A percentile compares a stretch with the other conserved stretches of the same genome.
Conservation (phyloP, 805 yeast genomes). For the Ogataea pignaliae region DNA sequence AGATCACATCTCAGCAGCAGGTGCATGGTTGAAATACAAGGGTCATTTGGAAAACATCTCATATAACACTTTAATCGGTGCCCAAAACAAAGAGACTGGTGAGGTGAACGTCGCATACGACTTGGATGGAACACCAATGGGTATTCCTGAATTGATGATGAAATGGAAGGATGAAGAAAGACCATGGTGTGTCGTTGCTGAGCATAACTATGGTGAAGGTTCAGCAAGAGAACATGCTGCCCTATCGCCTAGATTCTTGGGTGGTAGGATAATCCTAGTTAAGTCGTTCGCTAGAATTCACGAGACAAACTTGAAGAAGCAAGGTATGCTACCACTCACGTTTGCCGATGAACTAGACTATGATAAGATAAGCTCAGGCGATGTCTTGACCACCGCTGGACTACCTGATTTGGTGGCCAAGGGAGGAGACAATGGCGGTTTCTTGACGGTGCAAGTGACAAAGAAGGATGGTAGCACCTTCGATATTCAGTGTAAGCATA, state of each 20-base stretch:
- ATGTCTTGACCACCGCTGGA: slow-evolving; percentile 69
- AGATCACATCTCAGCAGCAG: slow-evolving; percentile 98
- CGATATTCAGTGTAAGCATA: slow-evolving; percentile 77
- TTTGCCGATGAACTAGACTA: slow-evolving; percentile 89
- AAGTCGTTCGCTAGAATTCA: slow-evolving; percentile 98
- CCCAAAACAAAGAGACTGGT: slow-evolving; percentile 94
- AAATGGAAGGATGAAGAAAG: slow-evolving; percentile 83
- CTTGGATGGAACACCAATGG: slow-evolving; percentile 67
- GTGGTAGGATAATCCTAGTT: slow-evolving; percentile 83
- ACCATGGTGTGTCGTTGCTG: slow-evolving; percentile 96
- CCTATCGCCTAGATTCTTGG: slow-evolving; percentile 88
- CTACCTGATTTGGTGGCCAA: slow-evolving; percentile 72
- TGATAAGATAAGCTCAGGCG: slow-evolving; percentile 75
- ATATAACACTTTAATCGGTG: slow-evolving; percentile 93
- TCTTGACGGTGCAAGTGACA: slow-evolving; percentile 64
- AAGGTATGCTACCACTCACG: slow-evolving; percentile 93
- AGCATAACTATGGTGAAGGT: slow-evolving; percentile 98
- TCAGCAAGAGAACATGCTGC: slow-evolving; percentile 99
- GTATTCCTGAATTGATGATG: slow-evolving; percentile 95
- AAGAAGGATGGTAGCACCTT: slow-evolving; percentile 68
- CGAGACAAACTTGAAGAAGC: slow-evolving; percentile 96
- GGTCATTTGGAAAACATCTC: slow-evolving; percentile 96
- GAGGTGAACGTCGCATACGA: slow-evolving; percentile 91
- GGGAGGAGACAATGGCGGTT: slow-evolving; percentile 86
- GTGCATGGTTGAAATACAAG: slow-evolving; percentile 97